Evolutionary conservation across 2,329 filamentous ascomycete genomes (phyloP), one percentile per base, ranked within the genome.

Genomic region (Exserohilum turcica): DNA sequence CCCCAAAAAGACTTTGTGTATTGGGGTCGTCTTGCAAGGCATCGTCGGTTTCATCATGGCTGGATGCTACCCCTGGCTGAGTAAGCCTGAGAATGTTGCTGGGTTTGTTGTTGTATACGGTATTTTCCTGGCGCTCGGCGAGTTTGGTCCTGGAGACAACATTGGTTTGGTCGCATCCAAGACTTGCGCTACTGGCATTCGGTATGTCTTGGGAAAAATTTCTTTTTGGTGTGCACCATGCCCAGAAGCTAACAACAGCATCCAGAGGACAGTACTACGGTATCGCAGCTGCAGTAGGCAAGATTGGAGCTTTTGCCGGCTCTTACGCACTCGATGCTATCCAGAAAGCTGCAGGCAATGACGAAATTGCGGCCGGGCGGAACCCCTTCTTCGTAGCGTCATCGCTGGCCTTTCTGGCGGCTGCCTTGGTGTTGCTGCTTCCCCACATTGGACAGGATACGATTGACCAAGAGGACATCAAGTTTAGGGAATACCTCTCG

Each of bases 371-470:
- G 16, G 80, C 81, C 5, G 90, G 90, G 0, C 91, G 96, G 70
- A 91, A 95, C 62, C 92, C 92, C 0, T 97, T 96, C 77, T 96
- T 86, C 74, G 90, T 97, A n/a, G 87, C 87, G 2, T 89, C 87
- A 33, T 79, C 84, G 19, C 74, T 96, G 49, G 94, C 90, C 62
- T 78, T 96, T 43, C 87, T 86, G 2, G 91, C 90, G 0, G 74
- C 77, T 8, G 72, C 92, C 24, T 84, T 85, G 1, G 77, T 88
- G 7, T 84, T 91, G 64, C 82, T 83, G 52, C 74, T 96, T 43
- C 92, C 92, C 0, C 77, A 90, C 42, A 88, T 97, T 56, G 86
- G 86, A 9, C 85, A 95, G 76, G 89, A 96, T 65, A 96, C 91
- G 0, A 95, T 97, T 57, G 84, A 86, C 0, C 67, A 82, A 13